These are phyloP conservation scores for Gaultheria prostrata DNA, from an alignment of 148 eudicot species.

Conservation along the genomic window DNA sequence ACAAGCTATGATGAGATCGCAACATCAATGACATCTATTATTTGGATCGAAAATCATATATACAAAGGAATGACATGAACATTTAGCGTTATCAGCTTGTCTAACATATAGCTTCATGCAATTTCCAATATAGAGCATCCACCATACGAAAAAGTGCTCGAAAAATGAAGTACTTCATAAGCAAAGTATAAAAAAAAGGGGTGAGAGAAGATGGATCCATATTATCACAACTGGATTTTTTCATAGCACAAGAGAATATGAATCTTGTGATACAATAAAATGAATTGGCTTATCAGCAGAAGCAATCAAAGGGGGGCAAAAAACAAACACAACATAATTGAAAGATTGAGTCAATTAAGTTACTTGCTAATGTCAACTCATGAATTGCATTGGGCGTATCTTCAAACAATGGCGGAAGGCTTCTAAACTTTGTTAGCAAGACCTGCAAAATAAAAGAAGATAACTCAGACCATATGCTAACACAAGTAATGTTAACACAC, in stretches of 20 bases:
- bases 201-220: background rate
- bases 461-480: background rate
- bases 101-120: background rate
- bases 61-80: background rate
- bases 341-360: conserved; percentile 8
- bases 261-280: background rate
- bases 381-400: conserved; percentile 62
- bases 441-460: conserved; percentile 46
- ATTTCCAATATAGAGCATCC: background rate
- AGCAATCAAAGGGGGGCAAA: background rate
- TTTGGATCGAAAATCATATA: background rate
- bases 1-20: conserved; percentile 2
- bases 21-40: background rate
- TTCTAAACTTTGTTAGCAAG: conserved; percentile 59
- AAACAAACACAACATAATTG: background rate
- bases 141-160: background rate
- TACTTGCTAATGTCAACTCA: conserved; percentile 89
- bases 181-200: background rate
- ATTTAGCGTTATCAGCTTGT: background rate
- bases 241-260: background rate
- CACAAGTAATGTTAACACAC: background rate
- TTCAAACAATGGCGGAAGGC: conserved; percentile 84
- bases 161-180: background rate
- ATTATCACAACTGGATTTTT: background rate
- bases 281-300: background rate